Percentiles rank a stretch among this genome's conserved stretches.
phyloP scores from a whole-genome alignment of 1,284 basidiomycete species.

The Baeospora myosura region DNA sequence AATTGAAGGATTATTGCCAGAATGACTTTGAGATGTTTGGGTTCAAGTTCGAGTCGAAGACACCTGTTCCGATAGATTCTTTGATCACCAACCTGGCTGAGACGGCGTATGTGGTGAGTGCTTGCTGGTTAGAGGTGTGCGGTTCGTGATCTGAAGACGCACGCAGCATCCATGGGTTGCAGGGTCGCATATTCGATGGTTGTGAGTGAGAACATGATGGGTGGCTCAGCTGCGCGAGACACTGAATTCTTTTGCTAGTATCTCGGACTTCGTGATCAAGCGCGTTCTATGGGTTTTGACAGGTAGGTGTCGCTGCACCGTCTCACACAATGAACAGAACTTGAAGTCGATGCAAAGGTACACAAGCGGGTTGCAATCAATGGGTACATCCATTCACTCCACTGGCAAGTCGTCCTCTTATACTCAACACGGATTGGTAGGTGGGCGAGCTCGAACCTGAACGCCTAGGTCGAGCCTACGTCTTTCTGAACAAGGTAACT shows the following conservation, averaged over 20 bases:
- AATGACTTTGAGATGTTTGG: slow-evolving; percentile 59
- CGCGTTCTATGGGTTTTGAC: slow-evolving; percentile 56
- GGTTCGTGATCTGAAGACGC: not conserved
- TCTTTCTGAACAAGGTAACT: slow-evolving; percentile 41
- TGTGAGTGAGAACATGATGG: slow-evolving; percentile 28
- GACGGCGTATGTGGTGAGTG: slow-evolving; percentile 43
- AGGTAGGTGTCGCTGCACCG: slow-evolving; percentile 26
- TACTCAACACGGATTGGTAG: slow-evolving; percentile 17
- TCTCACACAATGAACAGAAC: not conserved
- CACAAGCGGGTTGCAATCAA: slow-evolving; percentile 60
- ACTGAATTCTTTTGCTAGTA: slow-evolving; percentile 19
- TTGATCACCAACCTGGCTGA: slow-evolving; percentile 52
- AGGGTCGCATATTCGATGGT: slow-evolving; percentile 52
- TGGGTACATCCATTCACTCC: slow-evolving; percentile 31
- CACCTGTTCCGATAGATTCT: slow-evolving; percentile 51
- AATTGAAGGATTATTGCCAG: slow-evolving; percentile 16
- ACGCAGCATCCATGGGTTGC: slow-evolving; percentile 52
- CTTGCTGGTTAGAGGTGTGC: not conserved
- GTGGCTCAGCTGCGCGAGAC: not conserved
- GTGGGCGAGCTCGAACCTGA: slow-evolving; percentile 54
- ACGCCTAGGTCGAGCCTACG: slow-evolving; percentile 50
- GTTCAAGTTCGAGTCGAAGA: slow-evolving; percentile 31
- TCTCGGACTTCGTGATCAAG: slow-evolving; percentile 60
- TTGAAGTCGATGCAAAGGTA: slow-evolving; percentile 20
- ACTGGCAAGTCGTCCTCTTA: not conserved